Base-by-base conservation (phyloP, 768 basidiomycete species). In the Phylloporus arenicola region DNA sequence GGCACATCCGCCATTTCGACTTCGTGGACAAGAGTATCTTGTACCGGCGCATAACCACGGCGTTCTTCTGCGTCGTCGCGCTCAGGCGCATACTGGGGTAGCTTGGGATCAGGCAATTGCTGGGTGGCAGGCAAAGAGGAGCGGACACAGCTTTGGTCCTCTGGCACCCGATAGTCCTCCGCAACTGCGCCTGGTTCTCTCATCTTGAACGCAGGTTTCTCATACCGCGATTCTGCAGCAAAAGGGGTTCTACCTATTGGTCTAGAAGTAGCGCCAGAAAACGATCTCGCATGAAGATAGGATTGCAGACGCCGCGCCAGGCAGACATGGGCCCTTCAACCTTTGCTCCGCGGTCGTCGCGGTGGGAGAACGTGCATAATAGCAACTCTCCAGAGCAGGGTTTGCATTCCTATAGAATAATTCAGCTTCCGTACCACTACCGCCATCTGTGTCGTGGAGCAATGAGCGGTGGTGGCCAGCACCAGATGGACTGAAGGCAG, bases 211-310 rank as follows among this genome's bases (percentile, higher is more conserved):
- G 7, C 25, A 25, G 45, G 17, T 13, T 43, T 33, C 29, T 33
- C 14, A 24, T 7, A 19, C 9, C 40, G 43, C 8, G 10, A 14
- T n/a, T 6, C 16, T 19, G 12, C n/a, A 20, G 39, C 11, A 11
- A 35, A 7, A 17, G 25, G 29, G 19, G 45, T 12, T 31, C 16
- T 11, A 3, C n/a, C 5, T 14, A 19, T 29, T 25, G 8, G 57
- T 24, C 59, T 62, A 6, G 40, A 30, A 43, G 4, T 14, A 16
- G 20, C 16, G 6, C 62, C 42, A 56, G 27, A n/a, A 40, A 25
- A 16, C 14, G 4, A 29, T 3, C 10, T 16, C 16, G 10, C 3
- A 20, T 2, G 12, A 29, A 11, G 37, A 45, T n/a, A 33, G 3
- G 25, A 41, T 16, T 14, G 57, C 57, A 3, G 24, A 63, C 57